Evolutionary conservation across 805 yeast species (phyloP).

Genomic region (Starmera pachycereana): DNA sequence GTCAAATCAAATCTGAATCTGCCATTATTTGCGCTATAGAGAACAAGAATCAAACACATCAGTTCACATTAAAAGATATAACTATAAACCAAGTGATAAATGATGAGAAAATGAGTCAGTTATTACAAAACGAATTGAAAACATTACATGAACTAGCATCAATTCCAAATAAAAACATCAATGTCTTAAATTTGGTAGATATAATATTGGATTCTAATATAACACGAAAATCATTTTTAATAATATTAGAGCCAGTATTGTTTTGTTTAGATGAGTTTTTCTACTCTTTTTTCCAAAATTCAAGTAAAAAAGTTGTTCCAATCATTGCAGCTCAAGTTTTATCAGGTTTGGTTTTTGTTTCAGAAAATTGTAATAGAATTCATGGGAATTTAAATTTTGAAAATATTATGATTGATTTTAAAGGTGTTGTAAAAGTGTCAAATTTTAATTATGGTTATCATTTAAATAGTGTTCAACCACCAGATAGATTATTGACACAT

Average conservation of each 20-base stretch:
- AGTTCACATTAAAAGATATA: background rate
- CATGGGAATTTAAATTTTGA: conserved; percentile 8
- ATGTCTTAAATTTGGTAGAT: background rate
- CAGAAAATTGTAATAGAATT: background rate
- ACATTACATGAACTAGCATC: background rate
- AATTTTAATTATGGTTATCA: conserved; percentile 4
- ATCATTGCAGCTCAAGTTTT: conserved; percentile 1
- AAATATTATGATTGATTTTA: conserved; percentile 3
- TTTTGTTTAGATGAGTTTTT: conserved; percentile 3
- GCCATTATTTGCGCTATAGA: background rate
- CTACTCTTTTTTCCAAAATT: background rate
- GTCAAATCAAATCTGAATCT: background rate
- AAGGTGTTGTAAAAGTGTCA: conserved; percentile 5
- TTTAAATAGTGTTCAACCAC: background rate
- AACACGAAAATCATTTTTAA: conserved; percentile 1
- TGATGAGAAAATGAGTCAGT: background rate
- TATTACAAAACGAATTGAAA: background rate
- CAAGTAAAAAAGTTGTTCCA: background rate
- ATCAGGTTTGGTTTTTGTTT: conserved; percentile 3
- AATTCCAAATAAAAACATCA: background rate
- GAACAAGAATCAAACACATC: background rate
- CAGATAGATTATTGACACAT: background rate
- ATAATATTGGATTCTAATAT: conserved; percentile 1
- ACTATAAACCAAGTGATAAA: background rate
- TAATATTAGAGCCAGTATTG: conserved; percentile 1